Conservation (phyloP, 805 yeast genomes). For the Starmera amethionina region DNA sequence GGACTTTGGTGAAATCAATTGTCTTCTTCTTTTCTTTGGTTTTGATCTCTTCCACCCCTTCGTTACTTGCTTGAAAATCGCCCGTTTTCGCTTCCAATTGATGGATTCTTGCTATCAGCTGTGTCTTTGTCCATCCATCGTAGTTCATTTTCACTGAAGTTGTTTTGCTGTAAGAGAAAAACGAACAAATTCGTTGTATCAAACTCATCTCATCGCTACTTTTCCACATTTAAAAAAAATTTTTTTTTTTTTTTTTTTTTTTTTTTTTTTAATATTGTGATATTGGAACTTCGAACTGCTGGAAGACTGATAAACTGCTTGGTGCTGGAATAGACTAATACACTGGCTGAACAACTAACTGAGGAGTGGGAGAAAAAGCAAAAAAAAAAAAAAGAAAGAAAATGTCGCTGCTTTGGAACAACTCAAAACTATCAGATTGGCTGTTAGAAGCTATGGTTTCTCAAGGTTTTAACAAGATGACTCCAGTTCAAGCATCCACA, state of each 20-base stretch:
- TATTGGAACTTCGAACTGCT: too few species aligned
- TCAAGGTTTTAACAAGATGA: constrained; percentile 72
- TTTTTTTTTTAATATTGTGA: too few species aligned
- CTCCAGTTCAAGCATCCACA: constrained; percentile 95
- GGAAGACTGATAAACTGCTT: too few species aligned
- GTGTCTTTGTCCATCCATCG: constrained; percentile 53
- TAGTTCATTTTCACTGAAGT: constrained; percentile 23
- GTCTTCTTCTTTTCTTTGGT: constrained; percentile 24
- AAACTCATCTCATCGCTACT: too few species aligned
- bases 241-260: too few species aligned
- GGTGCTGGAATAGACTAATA: too few species aligned
- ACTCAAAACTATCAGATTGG: constrained; percentile 52
- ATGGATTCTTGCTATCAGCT: constrained; percentile 45
- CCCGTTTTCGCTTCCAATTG: constrained; percentile 39
- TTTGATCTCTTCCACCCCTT: constrained; percentile 4
- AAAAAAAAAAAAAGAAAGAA: background rate
- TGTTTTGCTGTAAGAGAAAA: too few species aligned
- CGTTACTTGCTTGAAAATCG: constrained; percentile 1
- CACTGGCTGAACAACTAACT: too few species aligned
- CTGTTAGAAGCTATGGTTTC: constrained; percentile 56
- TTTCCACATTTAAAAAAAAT: too few species aligned
- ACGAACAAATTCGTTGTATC: too few species aligned
- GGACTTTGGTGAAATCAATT: constrained; percentile 58
- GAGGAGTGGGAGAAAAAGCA: background rate
- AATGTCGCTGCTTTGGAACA: too few species aligned